Conservation (phyloP, 2,329 filamentous ascomycete genomes). For the Blastomyces emzantsi region DNA sequence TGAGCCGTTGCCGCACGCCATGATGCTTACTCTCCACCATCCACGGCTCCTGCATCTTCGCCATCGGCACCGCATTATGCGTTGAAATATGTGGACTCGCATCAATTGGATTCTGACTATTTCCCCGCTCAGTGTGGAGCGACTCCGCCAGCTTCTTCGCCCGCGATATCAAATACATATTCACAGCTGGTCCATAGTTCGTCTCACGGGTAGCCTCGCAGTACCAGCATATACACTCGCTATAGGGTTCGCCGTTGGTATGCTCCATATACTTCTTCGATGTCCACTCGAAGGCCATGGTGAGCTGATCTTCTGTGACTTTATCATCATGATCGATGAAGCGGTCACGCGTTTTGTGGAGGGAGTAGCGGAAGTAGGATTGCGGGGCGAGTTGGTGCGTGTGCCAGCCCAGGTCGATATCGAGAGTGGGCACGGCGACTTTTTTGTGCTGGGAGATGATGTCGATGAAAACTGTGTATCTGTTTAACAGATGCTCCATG, state of each 20-base stretch:
- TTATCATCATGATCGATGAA: constrained; percentile 83
- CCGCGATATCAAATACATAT: constrained; percentile 41
- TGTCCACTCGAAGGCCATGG: constrained; percentile 62
- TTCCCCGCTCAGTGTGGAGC: constrained; percentile 30
- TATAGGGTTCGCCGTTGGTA: constrained; percentile 59
- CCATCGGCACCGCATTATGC: constrained; percentile 54
- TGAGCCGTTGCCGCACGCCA: constrained; percentile 26
- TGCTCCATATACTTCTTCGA: constrained; percentile 57
- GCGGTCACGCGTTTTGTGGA: constrained; percentile 35
- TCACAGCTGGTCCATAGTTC: constrained; percentile 38
- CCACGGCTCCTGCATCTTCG: constrained; percentile 10
- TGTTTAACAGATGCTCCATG: constrained; percentile 54
- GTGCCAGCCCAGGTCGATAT: constrained; percentile 45
- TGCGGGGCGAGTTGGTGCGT: constrained; percentile 63
- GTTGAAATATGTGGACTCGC: constrained; percentile 60
- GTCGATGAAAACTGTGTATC: constrained; percentile 40
- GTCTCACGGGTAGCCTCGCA: constrained; percentile 61
- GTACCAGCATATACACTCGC: constrained; percentile 74
- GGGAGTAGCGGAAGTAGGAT: constrained; percentile 53
- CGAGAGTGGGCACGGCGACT: constrained; percentile 32
- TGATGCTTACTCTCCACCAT: not conserved
- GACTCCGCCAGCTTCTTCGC: constrained; percentile 45
- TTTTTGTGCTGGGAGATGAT: constrained; percentile 32
- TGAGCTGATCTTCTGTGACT: constrained; percentile 58
- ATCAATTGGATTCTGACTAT: constrained; percentile 43